Evolutionary conservation across 805 yeast genomes (phyloP).

Genomic region (Suhomyces kilbournensis): DNA sequence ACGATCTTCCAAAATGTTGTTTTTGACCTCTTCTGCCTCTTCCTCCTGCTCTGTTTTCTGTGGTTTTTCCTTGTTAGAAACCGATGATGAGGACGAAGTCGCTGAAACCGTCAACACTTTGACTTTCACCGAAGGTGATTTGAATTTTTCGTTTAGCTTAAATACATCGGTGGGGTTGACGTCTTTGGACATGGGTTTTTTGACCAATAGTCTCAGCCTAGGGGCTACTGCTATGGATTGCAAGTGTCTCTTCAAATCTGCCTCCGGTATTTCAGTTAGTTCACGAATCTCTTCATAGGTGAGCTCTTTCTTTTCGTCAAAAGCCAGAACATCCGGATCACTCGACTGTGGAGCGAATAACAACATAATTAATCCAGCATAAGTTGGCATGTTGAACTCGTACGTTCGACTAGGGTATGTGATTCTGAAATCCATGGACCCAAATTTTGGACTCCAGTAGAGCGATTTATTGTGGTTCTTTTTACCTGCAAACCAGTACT

Average conservation of each 20-base stretch:
- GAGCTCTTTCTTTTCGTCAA: slow-evolving; percentile 51
- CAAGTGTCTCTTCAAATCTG: slow-evolving; percentile 72
- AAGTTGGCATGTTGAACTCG: slow-evolving; percentile 76
- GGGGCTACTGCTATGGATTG: slow-evolving; percentile 86
- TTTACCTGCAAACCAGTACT: slow-evolving; percentile 39
- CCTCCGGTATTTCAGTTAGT: slow-evolving; percentile 66
- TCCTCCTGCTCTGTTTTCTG: slow-evolving; percentile 48
- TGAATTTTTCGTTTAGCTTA: slow-evolving; percentile 63
- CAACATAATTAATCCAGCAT: slow-evolving; percentile 74
- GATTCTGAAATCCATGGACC: slow-evolving; percentile 76
- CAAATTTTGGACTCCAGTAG: slow-evolving; percentile 80
- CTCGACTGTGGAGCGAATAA: slow-evolving; percentile 54
- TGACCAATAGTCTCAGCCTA: slow-evolving; percentile 67
- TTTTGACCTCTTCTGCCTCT: slow-evolving; percentile 53
- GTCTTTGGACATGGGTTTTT: slow-evolving; percentile 72
- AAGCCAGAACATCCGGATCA: slow-evolving; percentile 34
- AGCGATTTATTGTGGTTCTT: slow-evolving; percentile 41
- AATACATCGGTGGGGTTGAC: slow-evolving; percentile 64
- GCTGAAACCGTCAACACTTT: slow-evolving; percentile 70
- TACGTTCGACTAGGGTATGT: slow-evolving; percentile 67
- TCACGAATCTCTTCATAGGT: slow-evolving; percentile 61
- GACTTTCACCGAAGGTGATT: slow-evolving; percentile 63
- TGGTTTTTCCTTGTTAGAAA: slow-evolving; percentile 15
- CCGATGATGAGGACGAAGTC: slow-evolving; percentile 18
- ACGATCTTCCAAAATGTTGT: slow-evolving; percentile 60